These are phyloP conservation scores for Stropharia rugosoannulata DNA, from an alignment of 768 basidiomycete species.

Conservation along the genomic window DNA sequence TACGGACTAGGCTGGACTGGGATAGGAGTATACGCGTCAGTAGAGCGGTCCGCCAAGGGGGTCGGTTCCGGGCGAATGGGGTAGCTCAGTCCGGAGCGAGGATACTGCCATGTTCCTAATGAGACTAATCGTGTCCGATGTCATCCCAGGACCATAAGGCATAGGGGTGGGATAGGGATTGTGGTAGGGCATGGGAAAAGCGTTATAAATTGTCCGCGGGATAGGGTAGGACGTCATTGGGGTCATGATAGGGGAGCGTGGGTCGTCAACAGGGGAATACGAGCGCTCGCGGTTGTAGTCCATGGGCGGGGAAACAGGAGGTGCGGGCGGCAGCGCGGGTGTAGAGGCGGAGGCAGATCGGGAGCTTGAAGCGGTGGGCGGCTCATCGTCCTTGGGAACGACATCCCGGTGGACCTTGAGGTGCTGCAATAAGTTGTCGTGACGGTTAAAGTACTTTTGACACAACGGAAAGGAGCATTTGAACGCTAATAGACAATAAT, in stretches of 20 bases:
- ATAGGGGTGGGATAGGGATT: slow-evolving; percentile 6
- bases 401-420: slow-evolving; percentile 63
- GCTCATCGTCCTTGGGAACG: slow-evolving; percentile 6
- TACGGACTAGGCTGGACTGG: not conserved
- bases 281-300: slow-evolving; percentile 17
- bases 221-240: not conserved
- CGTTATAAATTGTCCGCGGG: slow-evolving; percentile 27
- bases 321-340: slow-evolving; percentile 7
- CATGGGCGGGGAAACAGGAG: slow-evolving; percentile 12
- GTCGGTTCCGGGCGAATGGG: slow-evolving; percentile 26
- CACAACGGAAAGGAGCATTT: slow-evolving; percentile 67
- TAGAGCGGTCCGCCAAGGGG: slow-evolving; percentile 12
- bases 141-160: slow-evolving; percentile 10
- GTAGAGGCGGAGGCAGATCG: not conserved
- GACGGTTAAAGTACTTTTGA: slow-evolving; percentile 73
- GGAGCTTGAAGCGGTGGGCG: not conserved
- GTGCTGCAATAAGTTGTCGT: slow-evolving; percentile 81
- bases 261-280: slow-evolving; percentile 16
- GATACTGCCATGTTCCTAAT: slow-evolving; percentile 44
- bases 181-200: slow-evolving; percentile 16
- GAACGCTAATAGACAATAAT: slow-evolving; percentile 50
- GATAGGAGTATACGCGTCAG: not conserved
- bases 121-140: slow-evolving; percentile 24
- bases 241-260: not conserved
- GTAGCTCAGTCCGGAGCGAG: slow-evolving; percentile 41